phyloP scores from a whole-genome alignment of 148 eudicot genomes.

The Euryodendron excelsum region DNA sequence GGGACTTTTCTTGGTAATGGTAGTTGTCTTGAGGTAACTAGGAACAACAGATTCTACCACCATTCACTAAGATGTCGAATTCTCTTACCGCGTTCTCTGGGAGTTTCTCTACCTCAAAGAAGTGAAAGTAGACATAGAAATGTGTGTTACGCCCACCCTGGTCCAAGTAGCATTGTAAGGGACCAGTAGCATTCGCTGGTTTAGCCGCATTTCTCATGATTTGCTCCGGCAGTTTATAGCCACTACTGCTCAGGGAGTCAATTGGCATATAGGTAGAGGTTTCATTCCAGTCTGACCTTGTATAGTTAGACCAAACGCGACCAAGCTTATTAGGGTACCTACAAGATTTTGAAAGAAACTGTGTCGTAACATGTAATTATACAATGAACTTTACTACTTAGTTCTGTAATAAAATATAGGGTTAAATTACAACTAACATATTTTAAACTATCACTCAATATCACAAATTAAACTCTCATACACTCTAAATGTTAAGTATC shows the following conservation, averaged over 20 bases:
- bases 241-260: neutral
- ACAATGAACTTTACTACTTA: too few relatives aligned
- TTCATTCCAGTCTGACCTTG: too few relatives aligned
- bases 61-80: conserved; percentile 34
- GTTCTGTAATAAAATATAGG: too few relatives aligned
- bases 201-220: neutral
- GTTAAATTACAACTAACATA: too few relatives aligned
- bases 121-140: conserved; percentile 31
- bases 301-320: neutral
- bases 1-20: conserved; percentile 4
- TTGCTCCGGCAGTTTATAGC: neutral
- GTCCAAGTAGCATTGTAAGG: neutral
- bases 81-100: conserved; percentile 22
- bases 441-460: too few relatives aligned
- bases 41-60: conserved; percentile 19
- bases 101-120: conserved; percentile 32
- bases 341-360: neutral
- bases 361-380: too few relatives aligned
- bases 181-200: neutral
- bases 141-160: neutral
- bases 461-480: too few relatives aligned
- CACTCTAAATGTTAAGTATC: too few relatives aligned
- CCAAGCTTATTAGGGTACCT: neutral
- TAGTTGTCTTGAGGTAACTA: neutral
- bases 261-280: neutral